phyloP scores from a whole-genome alignment of 2,329 filamentous ascomycete genomes.

The Aphanocladium album region DNA sequence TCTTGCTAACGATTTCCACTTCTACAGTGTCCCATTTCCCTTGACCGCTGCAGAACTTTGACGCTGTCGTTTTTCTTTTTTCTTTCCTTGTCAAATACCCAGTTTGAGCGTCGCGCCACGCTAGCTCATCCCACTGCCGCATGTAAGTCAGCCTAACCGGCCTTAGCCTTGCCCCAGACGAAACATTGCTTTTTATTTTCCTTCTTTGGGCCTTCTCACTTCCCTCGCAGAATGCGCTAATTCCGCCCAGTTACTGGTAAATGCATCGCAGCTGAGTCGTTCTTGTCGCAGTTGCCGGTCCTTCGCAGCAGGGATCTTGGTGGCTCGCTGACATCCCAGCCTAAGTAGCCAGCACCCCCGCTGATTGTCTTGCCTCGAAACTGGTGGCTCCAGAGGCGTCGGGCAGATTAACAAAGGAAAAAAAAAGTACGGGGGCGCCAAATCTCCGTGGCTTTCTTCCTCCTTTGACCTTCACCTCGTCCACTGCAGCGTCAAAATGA shows the following conservation, averaged over 20 bases:
- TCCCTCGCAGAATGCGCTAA: background rate
- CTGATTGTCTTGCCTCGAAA: slow-evolving; percentile 14
- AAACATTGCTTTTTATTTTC: slow-evolving; percentile 6
- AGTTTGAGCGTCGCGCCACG: background rate
- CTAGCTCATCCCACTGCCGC: background rate
- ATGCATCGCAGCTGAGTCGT: slow-evolving; percentile 1
- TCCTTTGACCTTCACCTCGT: background rate
- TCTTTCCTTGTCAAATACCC: background rate
- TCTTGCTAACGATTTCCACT: background rate
- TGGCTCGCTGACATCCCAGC: slow-evolving; percentile 2
- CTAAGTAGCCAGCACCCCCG: background rate
- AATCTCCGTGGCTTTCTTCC: background rate
- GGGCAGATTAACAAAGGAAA: background rate
- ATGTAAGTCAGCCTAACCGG: slow-evolving; percentile 1
- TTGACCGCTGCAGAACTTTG: background rate
- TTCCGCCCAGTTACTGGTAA: slow-evolving; percentile 9
- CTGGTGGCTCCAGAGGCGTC: background rate
- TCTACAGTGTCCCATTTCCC: background rate
- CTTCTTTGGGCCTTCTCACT: slow-evolving; percentile 13
- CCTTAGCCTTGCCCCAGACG: background rate
- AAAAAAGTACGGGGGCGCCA: background rate
- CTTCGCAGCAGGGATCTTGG: slow-evolving; percentile 18
- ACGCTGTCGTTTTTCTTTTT: background rate
- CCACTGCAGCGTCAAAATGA: slow-evolving; percentile 34
- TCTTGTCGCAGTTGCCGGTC: slow-evolving; percentile 9